These are phyloP conservation scores for Hypholoma sublateritium DNA, from an alignment of 768 basidiomycete genomes.

Conservation along the genomic window DNA sequence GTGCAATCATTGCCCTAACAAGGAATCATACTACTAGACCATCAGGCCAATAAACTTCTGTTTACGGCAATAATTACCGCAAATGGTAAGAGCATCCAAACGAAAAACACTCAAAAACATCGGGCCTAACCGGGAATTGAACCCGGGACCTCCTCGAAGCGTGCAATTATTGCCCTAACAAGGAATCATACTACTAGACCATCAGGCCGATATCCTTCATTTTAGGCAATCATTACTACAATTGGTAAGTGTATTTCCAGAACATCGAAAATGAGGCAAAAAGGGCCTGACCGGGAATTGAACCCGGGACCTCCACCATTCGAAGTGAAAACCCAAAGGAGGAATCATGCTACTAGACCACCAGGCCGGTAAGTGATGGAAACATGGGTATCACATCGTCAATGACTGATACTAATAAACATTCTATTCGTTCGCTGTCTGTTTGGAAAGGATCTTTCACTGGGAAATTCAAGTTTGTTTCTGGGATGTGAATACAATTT, in stretches of 20 bases:
- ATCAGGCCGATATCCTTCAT: neutral
- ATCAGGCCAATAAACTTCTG: neutral
- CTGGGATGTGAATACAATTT: too few species aligned
- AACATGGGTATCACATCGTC: neutral
- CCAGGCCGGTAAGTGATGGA: conserved; percentile 27
- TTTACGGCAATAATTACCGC: neutral
- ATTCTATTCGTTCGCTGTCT: too few species aligned
- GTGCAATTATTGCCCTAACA: neutral
- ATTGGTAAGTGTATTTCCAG: neutral
- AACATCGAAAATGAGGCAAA: conserved; percentile 74
- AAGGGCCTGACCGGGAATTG: conserved; percentile 82
- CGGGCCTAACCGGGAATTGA: conserved; percentile 64
- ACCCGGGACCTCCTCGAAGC: conserved; percentile 77
- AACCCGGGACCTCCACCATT: conserved; percentile 81
- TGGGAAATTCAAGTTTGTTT: too few species aligned
- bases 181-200: conserved; percentile 17
- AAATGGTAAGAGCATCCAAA: neutral
- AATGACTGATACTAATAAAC: too few species aligned
- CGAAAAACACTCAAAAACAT: neutral
- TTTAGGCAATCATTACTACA: neutral
- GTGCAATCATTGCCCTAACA: neutral
- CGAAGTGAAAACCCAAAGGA: conserved; percentile 45
- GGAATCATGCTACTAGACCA: conserved; percentile 71
- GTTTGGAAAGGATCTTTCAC: too few species aligned
- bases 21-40: conserved; percentile 17